phyloP scores from a whole-genome alignment of 78 protist species.

The Anaeramoeba flamelloides region DNA sequence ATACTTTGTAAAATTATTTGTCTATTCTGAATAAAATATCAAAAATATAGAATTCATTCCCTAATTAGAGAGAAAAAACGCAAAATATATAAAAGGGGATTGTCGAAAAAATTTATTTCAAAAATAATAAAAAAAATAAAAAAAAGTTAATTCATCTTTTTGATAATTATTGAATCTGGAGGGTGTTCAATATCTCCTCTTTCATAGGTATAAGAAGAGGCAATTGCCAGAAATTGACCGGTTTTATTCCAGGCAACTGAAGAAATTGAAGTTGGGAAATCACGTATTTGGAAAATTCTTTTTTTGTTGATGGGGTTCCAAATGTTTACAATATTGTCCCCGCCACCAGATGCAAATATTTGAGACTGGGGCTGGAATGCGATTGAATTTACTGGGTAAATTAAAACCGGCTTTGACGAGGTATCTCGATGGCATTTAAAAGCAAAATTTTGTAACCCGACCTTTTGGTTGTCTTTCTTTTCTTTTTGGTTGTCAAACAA shows the following conservation, averaged over 20 bases:
- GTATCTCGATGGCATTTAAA: constrained; percentile 74
- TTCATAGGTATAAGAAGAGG: constrained; percentile 67
- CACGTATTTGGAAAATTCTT: constrained; percentile 27
- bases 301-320: constrained; percentile 70
- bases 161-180: constrained; percentile 5
- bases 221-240: constrained; percentile 66
- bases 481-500: constrained; percentile 42
- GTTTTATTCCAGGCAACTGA: constrained; percentile 41
- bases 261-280: constrained; percentile 45
- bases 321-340: constrained; percentile 63
- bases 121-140: too few species aligned
- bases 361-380: constrained; percentile 66
- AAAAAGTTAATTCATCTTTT: too few species aligned
- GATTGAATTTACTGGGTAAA: constrained; percentile 77
- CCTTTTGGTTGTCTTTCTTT: constrained; percentile 31
- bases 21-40: too few species aligned
- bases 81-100: too few species aligned
- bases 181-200: constrained; percentile 60
- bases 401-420: constrained; percentile 28
- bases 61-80: too few species aligned
- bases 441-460: too few species aligned
- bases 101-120: too few species aligned
- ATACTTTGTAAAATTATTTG: too few species aligned
- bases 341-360: constrained; percentile 87
- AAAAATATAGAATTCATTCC: too few species aligned